phyloP scores from a whole-genome alignment of 345 rosid genomes.

The Corchorus capsularis region DNA sequence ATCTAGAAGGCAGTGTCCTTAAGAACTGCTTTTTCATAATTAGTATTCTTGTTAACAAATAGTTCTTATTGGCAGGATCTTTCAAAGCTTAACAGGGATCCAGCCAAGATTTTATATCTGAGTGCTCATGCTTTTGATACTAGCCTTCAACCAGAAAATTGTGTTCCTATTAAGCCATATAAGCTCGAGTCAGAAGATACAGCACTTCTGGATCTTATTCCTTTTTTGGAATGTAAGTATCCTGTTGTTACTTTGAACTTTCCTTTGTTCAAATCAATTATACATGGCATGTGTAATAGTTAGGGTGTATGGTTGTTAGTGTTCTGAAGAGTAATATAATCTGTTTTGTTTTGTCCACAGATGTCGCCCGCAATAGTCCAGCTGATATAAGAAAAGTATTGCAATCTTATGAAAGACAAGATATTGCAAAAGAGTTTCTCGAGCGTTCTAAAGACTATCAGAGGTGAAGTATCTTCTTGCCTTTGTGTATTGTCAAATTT shows the following conservation, averaged over 20 bases:
- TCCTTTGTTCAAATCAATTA: background rate
- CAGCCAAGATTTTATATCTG: constrained; percentile 69
- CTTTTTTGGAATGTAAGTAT: constrained; percentile 90
- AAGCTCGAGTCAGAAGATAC: constrained; percentile 82
- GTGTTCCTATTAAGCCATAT: constrained; percentile 78
- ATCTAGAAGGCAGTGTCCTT: background rate
- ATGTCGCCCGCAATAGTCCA: constrained; percentile 82
- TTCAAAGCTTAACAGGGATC: constrained; percentile 96
- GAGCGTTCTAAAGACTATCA: constrained; percentile 86
- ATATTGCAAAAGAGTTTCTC: constrained; percentile 79
- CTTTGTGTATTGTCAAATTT: background rate
- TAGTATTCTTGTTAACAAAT: constrained; percentile 8
- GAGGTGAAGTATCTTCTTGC: constrained; percentile 36
- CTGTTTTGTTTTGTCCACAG: constrained; percentile 38
- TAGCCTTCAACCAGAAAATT: constrained; percentile 90
- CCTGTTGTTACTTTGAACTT: background rate
- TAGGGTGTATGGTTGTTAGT: background rate
- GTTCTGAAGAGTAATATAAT: background rate
- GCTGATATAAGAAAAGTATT: constrained; percentile 80
- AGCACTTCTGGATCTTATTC: constrained; percentile 90
- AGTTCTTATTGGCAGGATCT: constrained; percentile 66
- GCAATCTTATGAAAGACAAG: constrained; percentile 71
- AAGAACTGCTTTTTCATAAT: background rate
- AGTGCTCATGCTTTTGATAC: constrained; percentile 83
- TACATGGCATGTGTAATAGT: background rate